A percentile compares a stretch with the other conserved stretches of the same genome.
Conservation (phyloP, 2,329 filamentous ascomycete species). For the Xylariaceae sp. region DNA sequence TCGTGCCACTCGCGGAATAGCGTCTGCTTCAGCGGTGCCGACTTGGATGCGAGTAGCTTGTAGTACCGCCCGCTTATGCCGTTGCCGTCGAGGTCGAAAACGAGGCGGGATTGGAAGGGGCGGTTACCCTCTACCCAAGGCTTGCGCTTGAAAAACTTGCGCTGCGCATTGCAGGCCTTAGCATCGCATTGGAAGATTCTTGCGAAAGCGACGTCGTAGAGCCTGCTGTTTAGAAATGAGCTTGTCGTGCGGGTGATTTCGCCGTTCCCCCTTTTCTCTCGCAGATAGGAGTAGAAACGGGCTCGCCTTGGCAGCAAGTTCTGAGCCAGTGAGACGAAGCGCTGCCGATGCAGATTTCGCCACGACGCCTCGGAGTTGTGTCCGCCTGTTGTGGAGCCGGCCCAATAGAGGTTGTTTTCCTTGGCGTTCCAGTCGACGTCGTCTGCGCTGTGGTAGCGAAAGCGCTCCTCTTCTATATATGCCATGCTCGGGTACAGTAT, state of each 20-base stretch:
- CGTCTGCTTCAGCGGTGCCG: constrained; percentile 48
- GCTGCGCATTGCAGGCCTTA: constrained; percentile 36
- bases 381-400: constrained; percentile 52
- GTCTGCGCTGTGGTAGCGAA: constrained; percentile 38
- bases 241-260: constrained; percentile 23
- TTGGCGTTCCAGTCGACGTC: constrained; percentile 50
- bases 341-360: constrained; percentile 45
- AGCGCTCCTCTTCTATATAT: constrained; percentile 42
- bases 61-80: constrained; percentile 52
- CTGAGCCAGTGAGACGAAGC: constrained; percentile 40
- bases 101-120: constrained; percentile 39
- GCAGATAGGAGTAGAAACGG: constrained; percentile 34
- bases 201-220: constrained; percentile 46
- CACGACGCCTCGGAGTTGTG: constrained; percentile 36
- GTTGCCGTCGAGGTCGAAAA: constrained; percentile 54
- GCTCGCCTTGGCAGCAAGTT: constrained; percentile 25
- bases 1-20: constrained; percentile 56
- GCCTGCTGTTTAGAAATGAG: constrained; percentile 35
- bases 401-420: constrained; percentile 51
- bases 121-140: constrained; percentile 35
- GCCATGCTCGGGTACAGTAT: constrained; percentile 50
- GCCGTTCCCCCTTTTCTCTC: constrained; percentile 20
- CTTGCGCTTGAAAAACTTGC: constrained; percentile 30
- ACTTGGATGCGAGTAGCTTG: constrained; percentile 45
- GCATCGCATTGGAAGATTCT: constrained; percentile 43